Evolutionary conservation across 2,329 filamentous ascomycete genomes (phyloP).

Genomic region (Anthostomella pinea): DNA sequence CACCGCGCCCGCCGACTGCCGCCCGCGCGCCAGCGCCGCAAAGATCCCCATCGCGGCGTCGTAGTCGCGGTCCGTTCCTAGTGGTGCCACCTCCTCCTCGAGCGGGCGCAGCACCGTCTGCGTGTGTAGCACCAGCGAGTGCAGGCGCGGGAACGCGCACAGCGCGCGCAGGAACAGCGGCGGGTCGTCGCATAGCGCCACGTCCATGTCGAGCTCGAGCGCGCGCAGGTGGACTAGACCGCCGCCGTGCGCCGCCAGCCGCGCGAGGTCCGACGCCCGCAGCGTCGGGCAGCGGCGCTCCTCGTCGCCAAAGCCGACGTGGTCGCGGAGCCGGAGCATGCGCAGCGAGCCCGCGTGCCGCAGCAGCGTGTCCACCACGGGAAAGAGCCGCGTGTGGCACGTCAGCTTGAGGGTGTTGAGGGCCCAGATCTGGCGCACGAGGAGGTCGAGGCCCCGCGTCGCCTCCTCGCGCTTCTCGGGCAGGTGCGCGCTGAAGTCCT

Average conservation of each 20-base stretch:
- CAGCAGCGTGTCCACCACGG: slow-evolving; percentile 38
- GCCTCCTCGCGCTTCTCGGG: slow-evolving; percentile 38
- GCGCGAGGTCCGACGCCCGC: slow-evolving; percentile 29
- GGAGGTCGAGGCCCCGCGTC: slow-evolving; percentile 36
- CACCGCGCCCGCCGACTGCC: slow-evolving; percentile 9
- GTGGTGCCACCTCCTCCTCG: neutral
- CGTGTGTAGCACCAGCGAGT: slow-evolving; percentile 42
- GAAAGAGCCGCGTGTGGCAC: slow-evolving; percentile 41
- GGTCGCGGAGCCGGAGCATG: slow-evolving; percentile 42
- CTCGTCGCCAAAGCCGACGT: slow-evolving; percentile 44
- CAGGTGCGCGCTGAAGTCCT: slow-evolving; percentile 44
- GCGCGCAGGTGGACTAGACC: slow-evolving; percentile 34
- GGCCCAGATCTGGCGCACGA: slow-evolving; percentile 38
- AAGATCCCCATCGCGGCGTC: slow-evolving; percentile 36
- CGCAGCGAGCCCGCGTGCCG: slow-evolving; percentile 38
- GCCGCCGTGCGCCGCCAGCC: slow-evolving; percentile 34
- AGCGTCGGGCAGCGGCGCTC: slow-evolving; percentile 42
- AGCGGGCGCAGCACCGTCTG: slow-evolving; percentile 39
- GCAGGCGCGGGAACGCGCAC: slow-evolving; percentile 38
- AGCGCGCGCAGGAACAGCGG: slow-evolving; percentile 37
- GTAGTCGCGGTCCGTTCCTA: slow-evolving; percentile 36
- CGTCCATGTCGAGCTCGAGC: slow-evolving; percentile 48
- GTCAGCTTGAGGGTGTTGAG: slow-evolving; percentile 40
- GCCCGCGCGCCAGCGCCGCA: slow-evolving; percentile 29
- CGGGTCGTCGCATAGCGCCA: slow-evolving; percentile 33